Evolutionary conservation across 495 filamentous ascomycete genomes (phyloP).

Genomic region (Penicillium arizonense): DNA sequence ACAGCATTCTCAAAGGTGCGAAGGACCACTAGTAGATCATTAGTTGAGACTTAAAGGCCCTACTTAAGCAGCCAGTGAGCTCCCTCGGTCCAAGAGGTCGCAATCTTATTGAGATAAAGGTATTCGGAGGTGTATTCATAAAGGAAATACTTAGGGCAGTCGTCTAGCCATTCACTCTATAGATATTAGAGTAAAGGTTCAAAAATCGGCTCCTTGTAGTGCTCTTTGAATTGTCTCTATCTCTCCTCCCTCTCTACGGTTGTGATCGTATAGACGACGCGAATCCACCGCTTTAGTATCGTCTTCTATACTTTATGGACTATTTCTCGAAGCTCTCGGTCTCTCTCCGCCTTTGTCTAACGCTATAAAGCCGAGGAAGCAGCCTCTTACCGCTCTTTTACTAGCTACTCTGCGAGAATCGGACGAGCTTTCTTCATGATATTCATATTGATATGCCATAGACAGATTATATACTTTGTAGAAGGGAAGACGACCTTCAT

Average conservation of each 20-base stretch:
- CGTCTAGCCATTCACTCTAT: neutral
- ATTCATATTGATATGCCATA: too few species aligned
- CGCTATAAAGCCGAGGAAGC: neutral
- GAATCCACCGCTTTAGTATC: neutral
- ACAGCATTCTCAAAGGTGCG: neutral
- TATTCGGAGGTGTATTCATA: too few species aligned
- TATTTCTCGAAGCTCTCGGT: neutral
- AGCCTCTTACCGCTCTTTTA: too few species aligned
- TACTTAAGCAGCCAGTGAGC: neutral
- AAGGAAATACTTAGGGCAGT: neutral
- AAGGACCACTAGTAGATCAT: neutral
- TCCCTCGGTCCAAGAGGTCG: too few species aligned
- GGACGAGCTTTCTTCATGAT: too few species aligned
- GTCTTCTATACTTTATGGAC: neutral
- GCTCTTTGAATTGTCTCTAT: neutral
- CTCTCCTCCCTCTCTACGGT: neutral
- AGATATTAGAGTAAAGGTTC: neutral
- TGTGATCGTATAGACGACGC: neutral
- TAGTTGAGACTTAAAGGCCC: neutral
- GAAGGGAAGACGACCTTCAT: too few species aligned
- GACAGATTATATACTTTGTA: too few species aligned
- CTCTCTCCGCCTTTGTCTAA: neutral
- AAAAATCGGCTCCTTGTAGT: neutral
- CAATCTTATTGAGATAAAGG: too few species aligned
- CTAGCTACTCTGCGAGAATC: too few species aligned